Base-by-base conservation (phyloP, 306 rosid species). In the Crotalaria pallida region DNA sequence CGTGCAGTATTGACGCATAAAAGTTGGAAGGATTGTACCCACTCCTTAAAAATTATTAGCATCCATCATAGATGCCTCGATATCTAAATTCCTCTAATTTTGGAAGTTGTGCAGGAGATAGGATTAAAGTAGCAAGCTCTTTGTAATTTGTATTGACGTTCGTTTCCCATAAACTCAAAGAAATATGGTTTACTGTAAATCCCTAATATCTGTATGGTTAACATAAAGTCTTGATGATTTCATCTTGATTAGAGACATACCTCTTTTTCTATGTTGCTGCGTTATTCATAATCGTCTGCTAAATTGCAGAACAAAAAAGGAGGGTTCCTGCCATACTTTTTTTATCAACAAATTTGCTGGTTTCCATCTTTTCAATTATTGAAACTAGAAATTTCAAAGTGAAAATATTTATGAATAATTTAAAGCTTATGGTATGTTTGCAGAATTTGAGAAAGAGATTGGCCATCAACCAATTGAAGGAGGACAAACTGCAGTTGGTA, bases 361-460 rank as follows among this genome's bases (percentile, higher is more conserved):
- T 44, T 67, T 41, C 43, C 12, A 11, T 5, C 41, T 15, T 13
- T 12, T 55, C 65, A 24, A 41, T 36, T 8, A 19, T 7, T 56
- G n/a, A 57, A 58, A 17, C 76, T 17, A 29, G 1, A 71, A 41
- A 45, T 71, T 44, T 36, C 62, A 19, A 51, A 43, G 52, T 2
- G 52, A 68, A 13, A 7, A n/a, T 26, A 31, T 3, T 48, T 31
- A 9, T 31, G 18, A 31, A 29, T 71, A 17, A 38, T 17, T 58
- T 19, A 4, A 36, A 27, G 44, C 36, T 58, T 58, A 34, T 50
- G 62, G 62, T 61, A 36, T 57, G 15, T 51, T 73, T 40, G 26
- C 63, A 73, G 53, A 73, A 49, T 60, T 26, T 73, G 62, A 18
- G 57, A 60, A 61, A 61, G 64, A 55, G 43, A 70, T 33, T 23